Base-by-base conservation (phyloP, 129 eudicot species). In the Mikania micrantha region DNA sequence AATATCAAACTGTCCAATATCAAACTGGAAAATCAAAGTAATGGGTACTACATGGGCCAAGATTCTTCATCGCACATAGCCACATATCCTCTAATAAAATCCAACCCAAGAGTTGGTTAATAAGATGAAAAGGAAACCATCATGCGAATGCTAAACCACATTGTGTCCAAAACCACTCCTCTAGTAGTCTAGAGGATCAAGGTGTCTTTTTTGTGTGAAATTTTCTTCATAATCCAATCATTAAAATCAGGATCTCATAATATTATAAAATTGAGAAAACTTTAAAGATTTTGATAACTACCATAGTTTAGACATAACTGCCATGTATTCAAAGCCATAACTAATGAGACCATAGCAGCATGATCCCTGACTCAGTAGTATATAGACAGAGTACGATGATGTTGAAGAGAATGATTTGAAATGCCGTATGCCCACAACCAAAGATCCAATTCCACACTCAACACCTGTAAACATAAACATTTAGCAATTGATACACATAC, bases 371-470 rank as follows among this genome's bases (percentile, higher is more conserved):
- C 72, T 85, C 81, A 93, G 44, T 88, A 93, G 68, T 88, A 88
- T 38, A 93, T 84, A 7, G 91, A 88, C 25, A 85, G 84, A 0
- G 98, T 88, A 59, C 92, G 87, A 64, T 88, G 96, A 68, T 93
- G 95, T 52, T 81, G 85, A 48, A 93, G 95, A 64, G 98, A 79
- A 22, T 92, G 79, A 69, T 79, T 77, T 17, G 79, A 79, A 42
- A 88, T 38, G 13, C 96, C 98, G 27, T 75, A 66, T 27, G 96
- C 82, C 98, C 96, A 93, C 45, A 93, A 72, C 96, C 96, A 93
- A 25, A 89, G 93, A 81, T 93, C 99, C 90, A 93, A 72, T 66
- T 93, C 98, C 76, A 86, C 95, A 39, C 98, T 93, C 82, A 93
- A 79, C 40, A 92, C 96, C 96, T 88, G 87, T 20, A 72, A 66